Percentiles rank a stretch among this genome's conserved stretches.
These are phyloP conservation scores for Solanum pennellii DNA, from an alignment of 257 asterid species.

Conservation along the genomic window DNA sequence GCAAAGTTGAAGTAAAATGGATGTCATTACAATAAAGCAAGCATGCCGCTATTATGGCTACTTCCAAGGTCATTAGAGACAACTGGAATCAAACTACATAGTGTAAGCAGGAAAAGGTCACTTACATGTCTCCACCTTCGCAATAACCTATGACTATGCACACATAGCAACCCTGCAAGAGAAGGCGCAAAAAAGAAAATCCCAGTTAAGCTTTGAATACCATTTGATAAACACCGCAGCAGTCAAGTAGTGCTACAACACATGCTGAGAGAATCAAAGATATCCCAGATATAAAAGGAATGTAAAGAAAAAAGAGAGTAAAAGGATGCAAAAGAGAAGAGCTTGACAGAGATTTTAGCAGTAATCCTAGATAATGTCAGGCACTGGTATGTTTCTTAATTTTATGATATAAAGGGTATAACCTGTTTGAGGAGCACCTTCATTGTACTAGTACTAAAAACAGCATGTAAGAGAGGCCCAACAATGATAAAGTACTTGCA, in stretches of 20 bases:
- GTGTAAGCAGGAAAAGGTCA: not conserved
- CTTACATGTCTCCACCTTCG: conserved; percentile 98
- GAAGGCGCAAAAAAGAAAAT: not conserved
- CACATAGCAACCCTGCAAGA: conserved; percentile 82
- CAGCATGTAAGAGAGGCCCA: not conserved
- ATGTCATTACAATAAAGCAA: not conserved
- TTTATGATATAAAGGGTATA: not conserved
- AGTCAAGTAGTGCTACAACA: not conserved
- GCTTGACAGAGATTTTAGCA: not conserved
- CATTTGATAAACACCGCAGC: not conserved
- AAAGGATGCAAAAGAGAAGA: not conserved
- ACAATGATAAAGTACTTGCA: not conserved
- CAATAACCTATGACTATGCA: conserved; percentile 91
- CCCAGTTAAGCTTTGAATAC: not conserved
- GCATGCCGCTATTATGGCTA: not conserved
- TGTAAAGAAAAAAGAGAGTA: not conserved
- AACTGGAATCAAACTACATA: not conserved
- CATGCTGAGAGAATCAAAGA: not conserved
- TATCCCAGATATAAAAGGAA: not conserved
- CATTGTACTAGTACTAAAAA: not conserved
- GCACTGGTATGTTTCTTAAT: not conserved
- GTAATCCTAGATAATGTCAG: not conserved
- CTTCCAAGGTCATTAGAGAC: not conserved
- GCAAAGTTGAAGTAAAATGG: conserved; percentile 13
- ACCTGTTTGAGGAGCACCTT: not conserved